Base-by-base conservation (phyloP, 1,139 yeast species). In the Debaryomyces robertsiae region DNA sequence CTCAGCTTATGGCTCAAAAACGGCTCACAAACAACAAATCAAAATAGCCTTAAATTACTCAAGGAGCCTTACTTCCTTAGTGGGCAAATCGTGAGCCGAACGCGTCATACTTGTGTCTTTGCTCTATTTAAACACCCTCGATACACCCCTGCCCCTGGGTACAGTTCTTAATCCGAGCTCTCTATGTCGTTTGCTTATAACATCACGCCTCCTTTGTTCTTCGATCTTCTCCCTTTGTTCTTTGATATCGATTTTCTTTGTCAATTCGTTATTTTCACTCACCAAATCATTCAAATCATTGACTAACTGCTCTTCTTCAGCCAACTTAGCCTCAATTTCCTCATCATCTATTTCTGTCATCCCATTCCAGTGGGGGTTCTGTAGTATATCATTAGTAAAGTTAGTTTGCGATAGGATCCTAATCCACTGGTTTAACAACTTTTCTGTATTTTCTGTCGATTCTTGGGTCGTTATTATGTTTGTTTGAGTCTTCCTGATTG, bases 321-420 rank as follows among this genome's bases (percentile, higher is more conserved):
- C 48, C 7, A 46, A 27, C 31, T 56, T 58, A 9, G 47, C 47
- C 2, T 46, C 53, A 19, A 57, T 38, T 18, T 52, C 58, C 18
- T 57, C 55, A 9, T 53, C 53, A 9, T 53, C 55, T 18, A 55
- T 63, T 18, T 56, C 60, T n/a, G 40, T 22, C 22, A 32, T 35
- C 3, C 48, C 48, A 41, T 62, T 54, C 76, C 77, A 70, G 24
- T 54, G 54, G 1, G 62, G 55, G 43, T 65, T 65, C 46, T 57
- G 60, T 27, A 64, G 56, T 34, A 61, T 60, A 40, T 69, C 69
- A 27, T 59, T 62, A 4, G 77, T 73, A 50, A 69, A 71, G 41
- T 64, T 67, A 9, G 78, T 67, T 48, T 74, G 79, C 22, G 76
- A 68, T 23, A 75, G 55, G 32, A 75, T 74, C 36, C 67, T 60